Conservation (phyloP, 371 early-diverging fungal genomes). For the Chytridium lagenaria region DNA sequence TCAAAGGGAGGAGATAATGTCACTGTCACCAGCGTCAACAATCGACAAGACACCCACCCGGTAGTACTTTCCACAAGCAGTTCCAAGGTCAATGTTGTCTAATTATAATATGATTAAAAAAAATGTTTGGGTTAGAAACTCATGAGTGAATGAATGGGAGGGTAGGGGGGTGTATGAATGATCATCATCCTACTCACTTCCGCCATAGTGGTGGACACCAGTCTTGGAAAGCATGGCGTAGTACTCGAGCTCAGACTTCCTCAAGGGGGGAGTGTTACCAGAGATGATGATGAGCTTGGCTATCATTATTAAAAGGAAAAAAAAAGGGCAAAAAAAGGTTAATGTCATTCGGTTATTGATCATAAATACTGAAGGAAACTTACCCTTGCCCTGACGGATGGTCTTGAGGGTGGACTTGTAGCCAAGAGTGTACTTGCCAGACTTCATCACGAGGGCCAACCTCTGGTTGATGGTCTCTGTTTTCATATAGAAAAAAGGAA, state of each 20-base stretch:
- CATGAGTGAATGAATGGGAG: slow-evolving; percentile 16
- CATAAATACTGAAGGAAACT: slow-evolving; percentile 24
- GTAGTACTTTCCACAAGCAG: slow-evolving; percentile 99
- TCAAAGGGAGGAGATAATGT: slow-evolving; percentile 63
- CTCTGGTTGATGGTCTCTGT: slow-evolving; percentile 96
- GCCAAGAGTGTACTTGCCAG: slow-evolving; percentile 96
- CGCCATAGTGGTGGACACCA: slow-evolving; percentile 97
- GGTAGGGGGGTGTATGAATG: not conserved
- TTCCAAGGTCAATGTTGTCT: slow-evolving; percentile 98
- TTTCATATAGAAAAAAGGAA: not conserved
- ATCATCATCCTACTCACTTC: slow-evolving; percentile 78
- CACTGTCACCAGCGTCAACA: slow-evolving; percentile 97
- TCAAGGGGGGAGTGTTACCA: slow-evolving; percentile 98
- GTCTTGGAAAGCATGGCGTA: slow-evolving; percentile 99
- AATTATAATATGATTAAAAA: not conserved
- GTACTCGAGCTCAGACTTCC: slow-evolving; percentile 99
- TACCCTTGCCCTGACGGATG: slow-evolving; percentile 95
- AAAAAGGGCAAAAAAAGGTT: slow-evolving; percentile 1
- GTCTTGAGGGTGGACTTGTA: slow-evolving; percentile 98
- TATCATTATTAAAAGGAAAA: slow-evolving; percentile 44
- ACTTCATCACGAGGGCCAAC: slow-evolving; percentile 98
- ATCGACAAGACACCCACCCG: slow-evolving; percentile 95
- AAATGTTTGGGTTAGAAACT: slow-evolving; percentile 14
- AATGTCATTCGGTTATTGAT: not conserved
- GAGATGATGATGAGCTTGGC: slow-evolving; percentile 98